A percentile compares a stretch with the other conserved stretches of the same genome.
phyloP scores from a whole-genome alignment of 2,329 filamentous ascomycete species.

The Hypoxylon sp. region DNA sequence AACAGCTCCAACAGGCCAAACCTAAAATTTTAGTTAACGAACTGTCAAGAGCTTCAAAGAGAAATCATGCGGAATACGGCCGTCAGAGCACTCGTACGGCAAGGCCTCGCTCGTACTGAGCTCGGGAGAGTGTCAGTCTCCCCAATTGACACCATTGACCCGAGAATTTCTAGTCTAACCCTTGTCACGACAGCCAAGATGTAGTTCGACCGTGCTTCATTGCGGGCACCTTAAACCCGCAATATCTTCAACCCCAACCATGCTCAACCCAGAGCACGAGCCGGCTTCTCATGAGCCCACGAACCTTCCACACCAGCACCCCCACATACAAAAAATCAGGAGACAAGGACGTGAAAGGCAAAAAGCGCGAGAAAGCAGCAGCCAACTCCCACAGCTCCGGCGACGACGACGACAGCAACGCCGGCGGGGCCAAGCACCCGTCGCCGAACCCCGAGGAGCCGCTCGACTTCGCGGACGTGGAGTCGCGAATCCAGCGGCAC shows the following conservation, averaged over 20 bases:
- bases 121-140: conserved; percentile 37
- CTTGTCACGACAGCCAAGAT: conserved; percentile 32
- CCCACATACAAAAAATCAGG: conserved; percentile 6
- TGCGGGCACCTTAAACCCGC: background rate
- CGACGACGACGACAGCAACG: conserved; percentile 16
- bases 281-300: background rate
- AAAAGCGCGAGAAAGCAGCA: background rate
- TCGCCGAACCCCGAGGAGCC: conserved; percentile 60
- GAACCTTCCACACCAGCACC: conserved; percentile 32
- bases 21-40: conserved; percentile 21
- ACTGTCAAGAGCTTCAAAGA: background rate
- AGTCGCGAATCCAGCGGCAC: conserved; percentile 60
- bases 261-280: conserved; percentile 2
- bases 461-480: conserved; percentile 65
- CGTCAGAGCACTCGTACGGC: conserved; percentile 43
- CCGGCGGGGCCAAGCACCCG: conserved; percentile 49
- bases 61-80: conserved; percentile 44
- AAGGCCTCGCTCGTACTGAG: conserved; percentile 36
- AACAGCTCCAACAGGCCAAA: conserved; percentile 11
- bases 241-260: background rate
- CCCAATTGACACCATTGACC: conserved; percentile 40
- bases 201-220: conserved; percentile 37
- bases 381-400: background rate
- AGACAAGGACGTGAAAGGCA: conserved; percentile 11
- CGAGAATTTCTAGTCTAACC: conserved; percentile 12